A percentile compares a stretch with the other conserved stretches of the same genome.
Conservation (phyloP, 441 rosid genomes). For the Populus trichocarpa region DNA sequence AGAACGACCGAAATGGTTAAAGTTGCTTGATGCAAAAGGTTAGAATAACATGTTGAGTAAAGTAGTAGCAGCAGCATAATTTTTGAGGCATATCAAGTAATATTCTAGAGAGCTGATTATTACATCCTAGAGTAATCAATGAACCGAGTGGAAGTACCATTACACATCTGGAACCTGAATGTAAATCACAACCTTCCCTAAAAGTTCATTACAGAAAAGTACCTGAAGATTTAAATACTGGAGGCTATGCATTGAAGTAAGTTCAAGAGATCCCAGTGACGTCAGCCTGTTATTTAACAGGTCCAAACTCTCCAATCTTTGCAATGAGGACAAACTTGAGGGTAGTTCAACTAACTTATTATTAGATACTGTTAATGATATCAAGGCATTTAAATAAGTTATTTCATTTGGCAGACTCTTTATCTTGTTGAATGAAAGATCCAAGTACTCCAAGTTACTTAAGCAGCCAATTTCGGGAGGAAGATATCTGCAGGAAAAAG, state of each 20-base stretch:
- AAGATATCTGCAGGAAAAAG: slow-evolving; percentile 59
- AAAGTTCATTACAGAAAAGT: slow-evolving; percentile 20
- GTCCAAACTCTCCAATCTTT: slow-evolving; percentile 74
- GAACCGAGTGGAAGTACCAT: not conserved
- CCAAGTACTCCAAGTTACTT: slow-evolving; percentile 66
- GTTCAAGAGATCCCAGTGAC: slow-evolving; percentile 67
- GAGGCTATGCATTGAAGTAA: slow-evolving; percentile 64
- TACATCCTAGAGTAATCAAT: not conserved
- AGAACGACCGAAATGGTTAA: not conserved
- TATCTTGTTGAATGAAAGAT: slow-evolving; percentile 91
- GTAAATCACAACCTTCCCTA: not conserved
- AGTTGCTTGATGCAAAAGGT: not conserved
- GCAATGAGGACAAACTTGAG: slow-evolving; percentile 52
- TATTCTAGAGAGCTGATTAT: not conserved
- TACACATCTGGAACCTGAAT: not conserved
- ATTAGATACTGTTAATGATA: slow-evolving; percentile 70
- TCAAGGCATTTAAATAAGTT: slow-evolving; percentile 56
- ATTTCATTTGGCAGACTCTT: slow-evolving; percentile 80
- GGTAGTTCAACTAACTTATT: slow-evolving; percentile 81
- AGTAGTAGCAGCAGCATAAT: not conserved
- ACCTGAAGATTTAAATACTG: slow-evolving; percentile 85
- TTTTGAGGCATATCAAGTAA: not conserved
- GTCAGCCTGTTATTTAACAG: slow-evolving; percentile 80
- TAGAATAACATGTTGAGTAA: not conserved
- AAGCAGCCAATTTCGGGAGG: slow-evolving; percentile 97